Evolutionary conservation across 2,329 filamentous ascomycete species (phyloP).

Genomic region (Fusarium odoratissimum): DNA sequence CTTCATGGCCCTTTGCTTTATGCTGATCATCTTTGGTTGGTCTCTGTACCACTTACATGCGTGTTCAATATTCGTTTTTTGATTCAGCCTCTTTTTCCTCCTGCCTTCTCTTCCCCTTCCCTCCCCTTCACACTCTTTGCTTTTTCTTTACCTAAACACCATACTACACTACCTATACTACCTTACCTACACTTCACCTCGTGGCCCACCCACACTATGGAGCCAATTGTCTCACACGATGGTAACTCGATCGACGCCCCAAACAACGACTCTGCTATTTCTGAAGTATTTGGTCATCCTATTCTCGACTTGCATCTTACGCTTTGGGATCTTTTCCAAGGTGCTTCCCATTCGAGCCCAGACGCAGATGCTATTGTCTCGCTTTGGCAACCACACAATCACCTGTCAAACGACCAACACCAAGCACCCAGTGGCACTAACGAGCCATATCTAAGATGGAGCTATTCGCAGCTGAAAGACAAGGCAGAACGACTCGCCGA

Average conservation of each 20-base stretch:
- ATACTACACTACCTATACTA: no score
- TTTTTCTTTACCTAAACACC: background rate
- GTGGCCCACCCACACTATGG: conserved; percentile 19
- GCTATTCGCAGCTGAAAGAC: conserved; percentile 44
- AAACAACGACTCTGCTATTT: conserved; percentile 15
- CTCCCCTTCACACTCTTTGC: background rate
- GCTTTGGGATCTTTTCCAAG: conserved; percentile 50
- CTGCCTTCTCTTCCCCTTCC: background rate
- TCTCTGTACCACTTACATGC: conserved; percentile 31
- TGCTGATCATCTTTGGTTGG: background rate
- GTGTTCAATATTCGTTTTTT: conserved; percentile 28
- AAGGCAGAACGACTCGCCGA: conserved; percentile 44
- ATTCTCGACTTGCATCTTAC: conserved; percentile 45
- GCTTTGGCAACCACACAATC: conserved; percentile 47
- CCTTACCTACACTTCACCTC: background rate
- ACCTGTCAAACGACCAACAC: conserved; percentile 1
- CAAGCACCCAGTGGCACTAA: background rate
- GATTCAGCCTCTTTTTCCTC: conserved; percentile 34
- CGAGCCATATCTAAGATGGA: conserved; percentile 45
- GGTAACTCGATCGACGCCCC: conserved; percentile 3
- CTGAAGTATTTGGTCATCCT: conserved; percentile 46
- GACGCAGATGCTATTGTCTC: conserved; percentile 52
- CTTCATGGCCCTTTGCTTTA: background rate
- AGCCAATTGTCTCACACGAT: conserved; percentile 17
- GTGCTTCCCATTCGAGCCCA: conserved; percentile 44